Conservation (phyloP, 768 basidiomycete species). For the Suillus subalutaceus region DNA sequence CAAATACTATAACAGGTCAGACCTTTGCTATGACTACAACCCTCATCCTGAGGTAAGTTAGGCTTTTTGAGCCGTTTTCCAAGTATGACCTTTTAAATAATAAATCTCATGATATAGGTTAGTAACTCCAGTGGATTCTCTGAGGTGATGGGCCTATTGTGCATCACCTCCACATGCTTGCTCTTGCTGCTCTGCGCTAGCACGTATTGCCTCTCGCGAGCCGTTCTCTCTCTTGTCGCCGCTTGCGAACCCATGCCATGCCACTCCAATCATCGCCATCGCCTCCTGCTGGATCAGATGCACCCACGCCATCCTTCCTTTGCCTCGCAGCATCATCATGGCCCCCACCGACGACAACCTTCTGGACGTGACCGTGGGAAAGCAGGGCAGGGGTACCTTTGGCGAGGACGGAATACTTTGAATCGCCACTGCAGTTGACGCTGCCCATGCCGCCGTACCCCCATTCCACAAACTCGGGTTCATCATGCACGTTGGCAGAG, state of each 20-base stretch:
- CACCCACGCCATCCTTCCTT: conserved; percentile 27
- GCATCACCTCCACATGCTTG: not conserved
- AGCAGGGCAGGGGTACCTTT: not conserved
- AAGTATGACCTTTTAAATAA: conserved; percentile 48
- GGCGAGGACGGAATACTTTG: conserved; percentile 5
- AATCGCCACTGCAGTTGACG: conserved; percentile 33
- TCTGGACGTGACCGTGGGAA: conserved; percentile 10
- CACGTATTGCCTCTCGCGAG: conserved; percentile 19
- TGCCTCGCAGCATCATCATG: conserved; percentile 24
- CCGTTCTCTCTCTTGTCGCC: conserved; percentile 63
- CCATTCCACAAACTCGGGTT: conserved; percentile 91
- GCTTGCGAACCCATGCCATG: conserved; percentile 76
- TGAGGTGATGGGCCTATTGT: not conserved
- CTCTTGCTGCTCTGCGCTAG: not conserved
- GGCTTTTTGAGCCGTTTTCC: conserved; percentile 46
- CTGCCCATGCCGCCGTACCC: conserved; percentile 87
- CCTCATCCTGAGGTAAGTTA: conserved; percentile 42
- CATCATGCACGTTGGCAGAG: conserved; percentile 65
- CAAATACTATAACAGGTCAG: not conserved
- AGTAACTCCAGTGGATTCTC: conserved; percentile 19
- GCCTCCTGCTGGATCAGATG: conserved; percentile 14
- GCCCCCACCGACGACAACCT: conserved; percentile 26
- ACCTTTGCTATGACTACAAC: conserved; percentile 52
- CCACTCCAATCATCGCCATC: conserved; percentile 85
- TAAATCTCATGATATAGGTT: conserved; percentile 28